These are phyloP conservation scores for Histomonas meleagridis DNA, from an alignment of 208 protist genomes.

Conservation along the genomic window DNA sequence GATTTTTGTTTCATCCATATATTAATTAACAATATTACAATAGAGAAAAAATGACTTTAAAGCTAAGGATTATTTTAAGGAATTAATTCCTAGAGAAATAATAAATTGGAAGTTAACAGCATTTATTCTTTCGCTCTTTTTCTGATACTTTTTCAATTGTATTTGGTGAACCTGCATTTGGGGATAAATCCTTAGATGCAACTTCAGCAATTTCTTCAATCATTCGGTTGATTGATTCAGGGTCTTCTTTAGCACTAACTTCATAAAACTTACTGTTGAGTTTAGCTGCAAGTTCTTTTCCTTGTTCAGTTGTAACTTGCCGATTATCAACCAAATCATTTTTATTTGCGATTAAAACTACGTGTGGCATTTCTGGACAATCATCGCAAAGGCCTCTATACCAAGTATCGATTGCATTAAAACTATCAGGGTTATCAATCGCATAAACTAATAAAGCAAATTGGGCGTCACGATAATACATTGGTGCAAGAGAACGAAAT, in stretches of 20 bases:
- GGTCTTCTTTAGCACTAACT: background rate
- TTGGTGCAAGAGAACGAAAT: background rate
- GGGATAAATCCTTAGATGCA: background rate
- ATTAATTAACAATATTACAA: too few species aligned
- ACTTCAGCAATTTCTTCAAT: background rate
- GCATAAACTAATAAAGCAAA: background rate
- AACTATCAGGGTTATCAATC: background rate
- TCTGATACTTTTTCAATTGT: too few species aligned
- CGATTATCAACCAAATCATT: background rate
- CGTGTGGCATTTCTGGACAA: background rate
- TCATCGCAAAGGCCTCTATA: background rate
- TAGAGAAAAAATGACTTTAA: too few species aligned
- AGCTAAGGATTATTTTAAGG: too few species aligned
- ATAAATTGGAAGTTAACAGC: too few species aligned
- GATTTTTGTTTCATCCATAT: too few species aligned
- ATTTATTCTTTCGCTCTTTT: too few species aligned
- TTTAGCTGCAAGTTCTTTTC: background rate
- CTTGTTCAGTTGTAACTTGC: background rate
- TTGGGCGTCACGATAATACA: constrained; percentile 21
- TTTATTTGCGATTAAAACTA: background rate
- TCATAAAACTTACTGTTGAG: background rate
- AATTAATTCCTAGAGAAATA: too few species aligned
- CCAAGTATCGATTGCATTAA: background rate
- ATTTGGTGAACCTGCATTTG: too few species aligned
- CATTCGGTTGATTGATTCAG: background rate